phyloP scores from a whole-genome alignment of 495 filamentous ascomycete species.

The Penicillium odoratum region DNA sequence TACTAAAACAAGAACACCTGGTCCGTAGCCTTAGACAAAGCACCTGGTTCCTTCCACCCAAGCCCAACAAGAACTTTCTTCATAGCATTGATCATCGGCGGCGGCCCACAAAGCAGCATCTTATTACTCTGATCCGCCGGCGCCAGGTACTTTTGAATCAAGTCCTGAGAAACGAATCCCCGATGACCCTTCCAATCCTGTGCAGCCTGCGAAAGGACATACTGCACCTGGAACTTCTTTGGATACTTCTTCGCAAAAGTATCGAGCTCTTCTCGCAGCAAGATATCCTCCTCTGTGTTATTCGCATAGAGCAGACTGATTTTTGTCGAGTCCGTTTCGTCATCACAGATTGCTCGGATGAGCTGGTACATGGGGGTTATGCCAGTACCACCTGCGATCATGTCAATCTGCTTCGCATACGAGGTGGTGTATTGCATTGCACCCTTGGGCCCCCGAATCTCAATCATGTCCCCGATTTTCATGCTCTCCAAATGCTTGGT shows the following conservation, averaged over 20 bases:
- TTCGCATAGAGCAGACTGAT: constrained; percentile 45
- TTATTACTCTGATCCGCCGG: constrained; percentile 16
- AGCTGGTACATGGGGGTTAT: constrained; percentile 57
- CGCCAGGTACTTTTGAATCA: constrained; percentile 21
- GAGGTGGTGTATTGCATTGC: constrained; percentile 35
- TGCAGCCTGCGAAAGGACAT: constrained; percentile 39
- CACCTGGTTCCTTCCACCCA: neutral
- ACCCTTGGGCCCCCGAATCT: constrained; percentile 48
- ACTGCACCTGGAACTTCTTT: constrained; percentile 43
- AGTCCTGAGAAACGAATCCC: constrained; percentile 22
- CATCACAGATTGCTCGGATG: constrained; percentile 48
- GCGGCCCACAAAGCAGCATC: constrained; percentile 36
- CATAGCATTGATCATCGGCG: constrained; percentile 21
- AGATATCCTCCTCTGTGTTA: constrained; percentile 36
- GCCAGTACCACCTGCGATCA: constrained; percentile 43
- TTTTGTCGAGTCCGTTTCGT: constrained; percentile 43
- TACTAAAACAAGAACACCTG: neutral
- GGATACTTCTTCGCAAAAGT: constrained; percentile 38
- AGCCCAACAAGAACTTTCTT: neutral
- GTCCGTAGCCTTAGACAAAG: neutral
- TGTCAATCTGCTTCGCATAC: neutral
- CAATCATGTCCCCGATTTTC: constrained; percentile 37
- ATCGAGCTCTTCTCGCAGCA: constrained; percentile 48
- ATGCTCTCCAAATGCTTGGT: constrained; percentile 42
- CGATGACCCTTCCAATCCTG: constrained; percentile 22